A percentile compares a stretch with the other conserved stretches of the same genome.
phyloP scores from a whole-genome alignment of 371 early-diverging fungal species.

The Parasitella parasitica region DNA sequence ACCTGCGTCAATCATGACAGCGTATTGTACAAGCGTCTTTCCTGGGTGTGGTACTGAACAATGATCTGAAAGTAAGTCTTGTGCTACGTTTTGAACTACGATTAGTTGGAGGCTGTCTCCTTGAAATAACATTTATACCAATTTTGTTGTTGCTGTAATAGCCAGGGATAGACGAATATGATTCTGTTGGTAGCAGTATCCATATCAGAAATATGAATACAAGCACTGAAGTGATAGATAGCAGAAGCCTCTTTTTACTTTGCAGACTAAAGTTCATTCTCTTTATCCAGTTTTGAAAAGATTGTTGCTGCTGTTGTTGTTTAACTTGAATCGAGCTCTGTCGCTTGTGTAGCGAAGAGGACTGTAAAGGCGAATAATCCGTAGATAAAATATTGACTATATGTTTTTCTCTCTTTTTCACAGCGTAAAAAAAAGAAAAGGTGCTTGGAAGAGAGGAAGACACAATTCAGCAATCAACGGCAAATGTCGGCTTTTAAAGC shows the following conservation, averaged over 20 bases:
- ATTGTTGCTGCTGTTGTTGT: constrained; percentile 22
- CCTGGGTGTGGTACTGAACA: constrained; percentile 65
- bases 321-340: constrained; percentile 45
- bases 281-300: constrained; percentile 21
- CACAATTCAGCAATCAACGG: too few relatives aligned
- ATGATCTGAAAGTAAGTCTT: constrained; percentile 50
- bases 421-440: not conserved
- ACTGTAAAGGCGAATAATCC: constrained; percentile 15
- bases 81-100: not conserved
- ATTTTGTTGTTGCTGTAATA: not conserved
- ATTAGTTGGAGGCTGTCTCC: not conserved
- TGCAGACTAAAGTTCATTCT: constrained; percentile 25
- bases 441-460: not conserved
- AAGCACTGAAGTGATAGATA: constrained; percentile 10
- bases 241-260: constrained; percentile 24
- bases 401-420: not conserved
- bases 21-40: constrained; percentile 60
- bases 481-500: too few relatives aligned
- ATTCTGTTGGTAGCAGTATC: not conserved
- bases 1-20: constrained; percentile 93
- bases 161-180: not conserved
- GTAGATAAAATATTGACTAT: not conserved
- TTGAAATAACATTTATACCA: constrained; percentile 1
- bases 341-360: constrained; percentile 38
- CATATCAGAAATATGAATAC: constrained; percentile 6